Base-by-base conservation (phyloP, 2,329 filamentous ascomycete species). In the Catunica adiposa region DNA sequence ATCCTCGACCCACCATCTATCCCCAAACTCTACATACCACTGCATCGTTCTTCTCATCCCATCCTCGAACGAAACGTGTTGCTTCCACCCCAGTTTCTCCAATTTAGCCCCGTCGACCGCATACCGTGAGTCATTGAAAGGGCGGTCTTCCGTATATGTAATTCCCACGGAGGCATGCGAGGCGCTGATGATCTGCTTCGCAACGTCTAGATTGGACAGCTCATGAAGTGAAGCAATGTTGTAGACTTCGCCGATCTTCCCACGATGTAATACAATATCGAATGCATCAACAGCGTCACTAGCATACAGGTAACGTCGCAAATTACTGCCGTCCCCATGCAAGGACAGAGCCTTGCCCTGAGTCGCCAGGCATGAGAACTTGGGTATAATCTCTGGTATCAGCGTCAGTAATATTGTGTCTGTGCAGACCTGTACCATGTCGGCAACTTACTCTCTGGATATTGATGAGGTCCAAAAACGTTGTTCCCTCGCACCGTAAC, bases 401-500 rank as follows among this genome's bases (percentile, higher is more conserved):
- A n/a, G 8, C 17, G 11, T 44, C 20, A 44, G 40, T 22, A n/a
- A 8, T n/a, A n/a, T 17, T 44, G n/a, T n/a, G 11, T 11, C 20
- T 5, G 15, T 20, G 4, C 4, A n/a, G 40, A n/a, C 40, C 29
- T 5, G 29, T 34, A n/a, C n/a, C 40, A 44, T 17, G 20, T 44
- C 40, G n/a, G 40, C 20, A 11, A 63, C 83, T 68, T 69, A 89
- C 85, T 89, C 70, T 89, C 85, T 0, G 85, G 85, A 65, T 83
- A 89, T 65, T 90, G 86, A 64, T 89, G 84, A 22, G 86, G 86
- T 0, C 86, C 86, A 63, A 89, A 92, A 29, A 90, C 84, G 63
- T 92, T 90, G 71, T 90, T 90, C 65, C 84, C 84, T 52, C 86
- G 76, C 26, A 89, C 83, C 62, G 89, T 86, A 60, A 90, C 86